Evolutionary conservation across 1,284 basidiomycete species (phyloP), one percentile per base, ranked within the genome.

Genomic region (Microbotryomycetes sp.): DNA sequence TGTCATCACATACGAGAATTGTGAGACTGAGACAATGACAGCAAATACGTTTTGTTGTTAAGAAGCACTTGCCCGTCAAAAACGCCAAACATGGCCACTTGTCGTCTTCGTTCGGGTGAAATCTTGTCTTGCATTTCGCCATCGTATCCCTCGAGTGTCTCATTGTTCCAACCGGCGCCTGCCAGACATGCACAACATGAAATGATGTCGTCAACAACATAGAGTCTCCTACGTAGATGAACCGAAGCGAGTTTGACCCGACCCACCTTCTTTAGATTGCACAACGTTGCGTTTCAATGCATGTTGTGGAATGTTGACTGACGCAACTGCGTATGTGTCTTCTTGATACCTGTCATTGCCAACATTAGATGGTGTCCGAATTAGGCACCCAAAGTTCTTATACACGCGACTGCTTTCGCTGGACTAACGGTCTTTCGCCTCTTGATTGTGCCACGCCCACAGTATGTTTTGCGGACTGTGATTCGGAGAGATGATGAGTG

Each of bases 51-150:
- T n/a, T n/a, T n/a, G n/a, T n/a, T n/a, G n/a, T n/a, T n/a, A n/a
- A n/a, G n/a, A n/a, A n/a, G n/a, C 3, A 48, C 81, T 61, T 70
- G 88, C 88, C 91, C 91, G 63, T 93, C 91, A 74, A 89, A 94
- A 59, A 94, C 86, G 19, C 89, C 91, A 48, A 91, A 84, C 69
- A 87, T 90, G 3, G 88, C 81, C 5, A 86, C 86, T 75, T 93
- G 89, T n/a, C 83, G 48, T 47, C 46, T 48, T 30, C 56, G 26
- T 26, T 65, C 57, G 7, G 31, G 45, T 36, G 29, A 7, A 32
- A 31, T 19, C 28, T 77, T 4, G 86, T 80, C 42, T 42, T 88
- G 77, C 0, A 79, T 74, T 49, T 84, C 80, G n/a, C 80, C 81
- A 5, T 83, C 78, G 22, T 73, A 74, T 3, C 70, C 75, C 22